Base-by-base conservation (phyloP, 1,139 yeast genomes). In the Waltiozyma sp. region DNA sequence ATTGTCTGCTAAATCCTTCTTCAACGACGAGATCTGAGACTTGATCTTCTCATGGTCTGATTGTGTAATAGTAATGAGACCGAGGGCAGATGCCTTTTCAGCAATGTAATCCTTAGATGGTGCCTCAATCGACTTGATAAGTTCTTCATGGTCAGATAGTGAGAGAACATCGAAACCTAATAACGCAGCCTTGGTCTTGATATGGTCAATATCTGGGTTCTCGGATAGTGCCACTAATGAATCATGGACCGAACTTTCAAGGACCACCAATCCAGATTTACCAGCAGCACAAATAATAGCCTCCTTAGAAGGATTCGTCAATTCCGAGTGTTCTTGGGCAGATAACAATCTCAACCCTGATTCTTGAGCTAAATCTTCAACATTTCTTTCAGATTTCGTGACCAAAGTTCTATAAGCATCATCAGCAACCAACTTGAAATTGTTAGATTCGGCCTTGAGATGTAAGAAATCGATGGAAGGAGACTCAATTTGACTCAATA, bases 171-270 rank as follows among this genome's bases (percentile, higher is more conserved):
- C 54, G 18, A 55, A 40, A 4, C 60, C 60, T 15, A 55, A 47
- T 1, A 41, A 39, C 1, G 40, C 38, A 2, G 67, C 64, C 41
- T 58, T 62, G 9, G 54, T 47, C 1, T 53, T 43, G 11, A 65
- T 43, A 37, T 54, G 60, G 1, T 62, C 48, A 14, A 46, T 35
- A 10, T 53, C 37, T 35, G 63, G 63, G 2, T 55, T 48, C 4
- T 52, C 51, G 13, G 55, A 42, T 16, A 40, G 38, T 11, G 48
- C 28, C 7, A 52, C 39, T 33, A 63, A 43, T 2, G 46, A 42
- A 4, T 53, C 51, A 40, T 58, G 53, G 3, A 56, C 60, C 1
- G 53, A 50, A n/a, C 55, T 49, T 10, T 69, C 57, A 28, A 69
- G 47, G 13, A 68, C 60, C 6, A 56, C 56, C 24, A 63, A 43